Base-by-base conservation (phyloP, 1,284 basidiomycete genomes). In the Cryptococcus wingfieldii region DNA sequence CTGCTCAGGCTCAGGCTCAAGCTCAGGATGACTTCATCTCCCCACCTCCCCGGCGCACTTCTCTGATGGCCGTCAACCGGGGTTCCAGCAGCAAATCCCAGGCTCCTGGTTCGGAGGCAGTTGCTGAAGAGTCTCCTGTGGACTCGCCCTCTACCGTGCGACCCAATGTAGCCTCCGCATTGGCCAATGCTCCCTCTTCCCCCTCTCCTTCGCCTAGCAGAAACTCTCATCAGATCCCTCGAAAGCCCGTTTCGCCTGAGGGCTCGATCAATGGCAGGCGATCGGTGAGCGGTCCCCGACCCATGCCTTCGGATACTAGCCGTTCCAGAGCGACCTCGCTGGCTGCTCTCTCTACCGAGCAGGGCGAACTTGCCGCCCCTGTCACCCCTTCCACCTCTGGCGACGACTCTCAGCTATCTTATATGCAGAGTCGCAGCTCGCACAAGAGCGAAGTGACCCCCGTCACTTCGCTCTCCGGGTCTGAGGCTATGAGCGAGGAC, bases 281-380 rank as follows among this genome's bases (percentile, higher is more conserved):
- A 10, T 63, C 64, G 9, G 27, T 66, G 23, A 50, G 47, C 13
- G 64, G 64, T 25, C 62, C 64, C 16, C 19, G 64, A 53, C 64
- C 64, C 8, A 64, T 66, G 58, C 64, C 62, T 14, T 27, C 52
- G 31, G 14, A 34, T 38, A 39, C 23, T 3, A 27, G 18, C 38
- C 27, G 47, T 18, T 46, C 55, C 8, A 38, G 55, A 28, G 46
- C 55, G 5, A 38, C 55, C n/a, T 51, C 49, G 6, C 25, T 55
- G 31, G 28, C 43, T 12, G 50, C 54, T 8, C 41, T 41, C 34
- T 50, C 49, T 4, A 42, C 47, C 2, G 41, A 41, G 19, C 38
- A 27, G n/a, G n/a, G 16, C 16, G 41, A 42, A 42, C 8, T 42
- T 14, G 0, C 16, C 14, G 16, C 41, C 27, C 58, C 54, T 13